Conservation (phyloP, 2,329 filamentous ascomycete genomes). For the Rhytidhysteron rufulum region DNA sequence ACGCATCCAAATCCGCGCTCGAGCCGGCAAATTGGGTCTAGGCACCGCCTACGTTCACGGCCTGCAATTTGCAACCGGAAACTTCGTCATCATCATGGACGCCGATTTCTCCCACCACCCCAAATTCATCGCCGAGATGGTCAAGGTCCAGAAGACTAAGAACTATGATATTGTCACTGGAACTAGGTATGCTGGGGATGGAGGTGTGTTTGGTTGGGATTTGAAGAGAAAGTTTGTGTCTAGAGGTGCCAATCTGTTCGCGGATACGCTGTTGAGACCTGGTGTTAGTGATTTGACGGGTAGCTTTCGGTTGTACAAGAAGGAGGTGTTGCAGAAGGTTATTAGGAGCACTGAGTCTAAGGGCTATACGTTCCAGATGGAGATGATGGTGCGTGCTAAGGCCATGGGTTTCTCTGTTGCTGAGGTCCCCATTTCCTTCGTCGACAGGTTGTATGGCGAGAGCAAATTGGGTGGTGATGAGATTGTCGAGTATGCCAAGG, state of each 20-base stretch:
- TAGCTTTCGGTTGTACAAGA: constrained; percentile 93
- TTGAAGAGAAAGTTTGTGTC: constrained; percentile 74
- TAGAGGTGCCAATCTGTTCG: constrained; percentile 89
- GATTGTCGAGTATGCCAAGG: constrained; percentile 92
- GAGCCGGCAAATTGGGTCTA: constrained; percentile 92
- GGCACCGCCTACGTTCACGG: constrained; percentile 96
- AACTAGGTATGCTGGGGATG: constrained; percentile 82
- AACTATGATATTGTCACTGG: constrained; percentile 97
- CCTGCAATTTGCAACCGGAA: constrained; percentile 82
- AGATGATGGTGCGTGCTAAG: constrained; percentile 97
- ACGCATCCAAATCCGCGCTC: constrained; percentile 79
- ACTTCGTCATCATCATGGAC: constrained; percentile 99
- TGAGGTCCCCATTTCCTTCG: constrained; percentile 94
- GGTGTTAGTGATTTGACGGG: constrained; percentile 95
- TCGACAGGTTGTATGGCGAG: constrained; percentile 92
- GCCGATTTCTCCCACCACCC: constrained; percentile 99
- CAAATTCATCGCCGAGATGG: constrained; percentile 97
- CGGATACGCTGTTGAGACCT: constrained; percentile 87
- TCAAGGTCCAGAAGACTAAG: constrained; percentile 69
- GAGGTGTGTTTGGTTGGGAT: constrained; percentile 94
- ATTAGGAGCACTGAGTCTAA: constrained; percentile 90
- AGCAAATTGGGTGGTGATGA: constrained; percentile 92
- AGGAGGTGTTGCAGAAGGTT: constrained; percentile 79
- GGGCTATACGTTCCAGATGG: constrained; percentile 99
- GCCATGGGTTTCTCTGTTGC: constrained; percentile 90